Base-by-base conservation (phyloP, 305 asterid genomes). In the Fraxinus velutina region DNA sequence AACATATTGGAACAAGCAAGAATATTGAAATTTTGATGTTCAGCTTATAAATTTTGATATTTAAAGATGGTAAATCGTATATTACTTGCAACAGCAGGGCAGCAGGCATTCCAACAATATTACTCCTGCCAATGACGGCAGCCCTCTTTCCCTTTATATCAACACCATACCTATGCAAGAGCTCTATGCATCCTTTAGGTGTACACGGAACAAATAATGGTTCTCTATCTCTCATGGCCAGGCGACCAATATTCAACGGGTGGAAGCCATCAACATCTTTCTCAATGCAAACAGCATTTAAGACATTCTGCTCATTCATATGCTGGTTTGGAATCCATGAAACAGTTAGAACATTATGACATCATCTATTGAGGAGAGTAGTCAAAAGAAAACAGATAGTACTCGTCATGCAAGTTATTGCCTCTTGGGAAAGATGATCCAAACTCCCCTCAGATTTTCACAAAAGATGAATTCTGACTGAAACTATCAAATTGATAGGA, bases 201-300 rank as follows among this genome's bases (percentile, higher is more conserved):
- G 99, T 95, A 84, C 99, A 95, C 0, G 99, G 98, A 79, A 95
- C 95, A 86, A 91, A 93, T 78, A 92, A 84, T 6, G 98, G 97
- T 75, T 92, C 98, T 84, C 98, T 87, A 84, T 89, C 97, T 83
- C 96, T 92, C 99, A 93, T 95, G 57, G 99, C 99, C 19, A 95
- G 92, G 44, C 85, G 93, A 5, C 99, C 98, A 80, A 95, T 92
- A 78, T 95, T 93, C 81, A 92, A 87, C 34, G 98, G 98, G 84
- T 90, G 94, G 92, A 93, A 95, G 42, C 99, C 99, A 82, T 93
- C 99, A 22, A 93, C 98, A 80, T 95, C 99, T 89, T 95, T 95
- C 89, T 93, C 98, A 27, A 91, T 89, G 83, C 91, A 88, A 82
- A 95, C 95, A 76, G 95, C 93, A 90, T 91, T 92, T 72, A 93